Conservation (phyloP, 352 stramenopile species). For the Phytophthora fragariae region DNA sequence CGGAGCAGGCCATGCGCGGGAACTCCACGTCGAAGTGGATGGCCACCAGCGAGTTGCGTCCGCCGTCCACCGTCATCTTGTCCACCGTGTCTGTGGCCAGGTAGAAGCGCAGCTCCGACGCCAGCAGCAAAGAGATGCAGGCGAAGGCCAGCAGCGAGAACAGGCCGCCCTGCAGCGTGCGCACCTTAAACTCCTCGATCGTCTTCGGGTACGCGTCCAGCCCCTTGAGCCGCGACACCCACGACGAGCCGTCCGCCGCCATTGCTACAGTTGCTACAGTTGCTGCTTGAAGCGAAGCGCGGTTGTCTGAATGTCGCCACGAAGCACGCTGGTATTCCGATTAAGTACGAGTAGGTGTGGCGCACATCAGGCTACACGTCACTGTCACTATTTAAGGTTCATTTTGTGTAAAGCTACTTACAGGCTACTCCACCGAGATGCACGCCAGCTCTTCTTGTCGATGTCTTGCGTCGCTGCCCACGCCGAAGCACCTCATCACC, state of each 20-base stretch:
- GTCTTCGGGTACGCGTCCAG: constrained; percentile 90
- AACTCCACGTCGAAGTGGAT: constrained; percentile 90
- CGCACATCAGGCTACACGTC: background rate
- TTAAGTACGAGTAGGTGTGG: constrained; percentile 15
- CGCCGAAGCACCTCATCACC: constrained; percentile 25
- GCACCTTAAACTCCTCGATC: constrained; percentile 91
- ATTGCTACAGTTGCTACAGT: background rate
- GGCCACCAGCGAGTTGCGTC: constrained; percentile 67
- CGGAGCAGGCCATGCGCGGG: constrained; percentile 80
- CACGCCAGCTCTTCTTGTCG: constrained; percentile 25
- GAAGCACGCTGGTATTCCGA: constrained; percentile 1
- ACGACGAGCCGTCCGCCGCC: constrained; percentile 25
- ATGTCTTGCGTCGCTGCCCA: constrained; percentile 19
- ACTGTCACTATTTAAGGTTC: no score
- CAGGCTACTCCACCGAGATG: constrained; percentile 21
- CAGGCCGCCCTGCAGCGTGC: constrained; percentile 82
- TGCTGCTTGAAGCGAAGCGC: constrained; percentile 5
- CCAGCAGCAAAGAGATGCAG: constrained; percentile 70
- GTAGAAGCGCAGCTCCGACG: constrained; percentile 85
- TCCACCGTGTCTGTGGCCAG: constrained; percentile 80
- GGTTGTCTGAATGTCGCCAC: constrained; percentile 21
- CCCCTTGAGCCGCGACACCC: constrained; percentile 49
- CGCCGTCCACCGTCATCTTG: constrained; percentile 87
- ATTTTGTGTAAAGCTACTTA: background rate
- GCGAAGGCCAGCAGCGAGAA: constrained; percentile 80